Percentiles rank a stretch among this genome's conserved stretches.
phyloP scores from a whole-genome alignment of 2,329 filamentous ascomycete genomes.

The Penicillium sp. region DNA sequence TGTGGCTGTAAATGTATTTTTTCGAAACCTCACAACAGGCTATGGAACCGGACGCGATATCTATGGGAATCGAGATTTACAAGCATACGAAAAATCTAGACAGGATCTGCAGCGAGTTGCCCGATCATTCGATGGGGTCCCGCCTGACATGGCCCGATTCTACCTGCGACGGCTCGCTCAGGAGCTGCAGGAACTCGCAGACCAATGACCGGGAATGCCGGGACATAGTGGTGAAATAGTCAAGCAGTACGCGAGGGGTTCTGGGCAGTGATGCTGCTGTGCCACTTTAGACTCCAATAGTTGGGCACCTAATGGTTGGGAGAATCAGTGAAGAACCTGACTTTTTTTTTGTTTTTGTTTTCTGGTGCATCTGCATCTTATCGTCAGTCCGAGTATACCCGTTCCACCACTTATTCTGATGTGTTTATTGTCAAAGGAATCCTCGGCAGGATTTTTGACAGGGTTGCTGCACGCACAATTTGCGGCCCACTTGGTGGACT shows the following conservation, averaged over 20 bases:
- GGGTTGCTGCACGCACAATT: constrained; percentile 5
- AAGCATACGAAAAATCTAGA: constrained; percentile 75
- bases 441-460: background rate
- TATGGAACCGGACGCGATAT: constrained; percentile 75
- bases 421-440: no score
- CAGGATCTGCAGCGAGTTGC: constrained; percentile 63
- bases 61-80: constrained; percentile 80
- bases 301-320: constrained; percentile 7
- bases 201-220: constrained; percentile 13
- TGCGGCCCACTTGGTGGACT: constrained; percentile 7
- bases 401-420: no score
- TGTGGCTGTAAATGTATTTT: constrained; percentile 86
- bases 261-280: constrained; percentile 6
- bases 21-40: constrained; percentile 60
- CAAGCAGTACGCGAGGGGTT: constrained; percentile 10
- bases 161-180: constrained; percentile 67
- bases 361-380: no score
- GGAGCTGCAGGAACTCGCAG: constrained; percentile 51
- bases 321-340: constrained; percentile 3
- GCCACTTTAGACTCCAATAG: constrained; percentile 6
- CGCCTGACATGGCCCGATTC: constrained; percentile 62
- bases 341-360: no score
- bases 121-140: constrained; percentile 46
- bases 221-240: background rate
- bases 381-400: no score